Conservation (phyloP, 306 rosid species). For the Gastrolobium villosum region DNA sequence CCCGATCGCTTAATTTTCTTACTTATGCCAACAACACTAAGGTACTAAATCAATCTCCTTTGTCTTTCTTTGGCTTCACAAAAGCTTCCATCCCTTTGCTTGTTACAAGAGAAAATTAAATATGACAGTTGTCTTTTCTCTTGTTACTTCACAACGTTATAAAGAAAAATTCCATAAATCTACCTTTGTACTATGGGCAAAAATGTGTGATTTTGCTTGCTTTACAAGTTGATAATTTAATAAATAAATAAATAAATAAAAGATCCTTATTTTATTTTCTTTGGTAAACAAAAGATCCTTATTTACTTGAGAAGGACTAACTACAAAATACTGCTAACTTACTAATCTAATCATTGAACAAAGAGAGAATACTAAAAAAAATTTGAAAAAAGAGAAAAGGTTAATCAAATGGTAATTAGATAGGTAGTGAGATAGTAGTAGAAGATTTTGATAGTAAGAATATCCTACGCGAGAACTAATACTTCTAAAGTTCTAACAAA, state of each 20-base stretch:
- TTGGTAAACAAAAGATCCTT: too few species aligned
- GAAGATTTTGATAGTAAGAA: too few species aligned
- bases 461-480: too few species aligned
- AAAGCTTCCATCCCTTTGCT: constrained; percentile 47
- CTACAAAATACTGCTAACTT: too few species aligned
- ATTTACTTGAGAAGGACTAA: too few species aligned
- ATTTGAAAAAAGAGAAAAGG: too few species aligned
- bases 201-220: background rate
- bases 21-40: background rate
- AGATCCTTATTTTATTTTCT: too few species aligned
- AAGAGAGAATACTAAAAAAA: too few species aligned
- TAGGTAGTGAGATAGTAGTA: too few species aligned
- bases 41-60: constrained; percentile 25
- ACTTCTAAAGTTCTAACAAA: too few species aligned
- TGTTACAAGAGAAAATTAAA: constrained; percentile 32
- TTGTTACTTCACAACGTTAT: background rate
- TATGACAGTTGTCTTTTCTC: background rate
- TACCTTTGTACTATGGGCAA: background rate
- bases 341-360: too few species aligned
- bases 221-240: background rate
- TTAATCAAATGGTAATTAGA: too few species aligned
- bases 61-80: constrained; percentile 36
- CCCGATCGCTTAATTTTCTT: background rate
- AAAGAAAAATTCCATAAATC: constrained; percentile 9
- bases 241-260: background rate